Percentiles rank a stretch among this genome's conserved stretches.
Conservation (phyloP, 2,329 filamentous ascomycete species). For the Coniosporium tulheliwenetii region DNA sequence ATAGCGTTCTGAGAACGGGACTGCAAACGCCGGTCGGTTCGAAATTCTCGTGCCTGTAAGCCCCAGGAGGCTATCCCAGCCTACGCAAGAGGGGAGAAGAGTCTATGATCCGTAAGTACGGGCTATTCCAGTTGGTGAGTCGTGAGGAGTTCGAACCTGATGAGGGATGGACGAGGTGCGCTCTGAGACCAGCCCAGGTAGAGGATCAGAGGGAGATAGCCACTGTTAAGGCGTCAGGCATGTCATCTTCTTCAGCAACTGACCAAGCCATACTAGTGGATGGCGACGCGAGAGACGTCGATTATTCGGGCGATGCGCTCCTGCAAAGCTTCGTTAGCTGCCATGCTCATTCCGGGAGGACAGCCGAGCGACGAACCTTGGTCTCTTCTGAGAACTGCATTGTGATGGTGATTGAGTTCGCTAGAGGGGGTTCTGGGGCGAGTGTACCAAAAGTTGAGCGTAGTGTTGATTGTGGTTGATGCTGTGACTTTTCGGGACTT, state of each 20-base stretch:
- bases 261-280: constrained; percentile 69
- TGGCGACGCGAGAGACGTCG: constrained; percentile 79
- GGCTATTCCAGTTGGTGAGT: not conserved
- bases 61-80: too few relatives aligned
- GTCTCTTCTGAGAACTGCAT: constrained; percentile 83
- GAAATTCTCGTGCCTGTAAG: too few relatives aligned
- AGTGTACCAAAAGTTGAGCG: too few relatives aligned
- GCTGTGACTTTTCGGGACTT: too few relatives aligned
- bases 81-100: constrained; percentile 8
- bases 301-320: constrained; percentile 97
- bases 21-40: too few relatives aligned
- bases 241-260: constrained; percentile 19
- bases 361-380: constrained; percentile 46
- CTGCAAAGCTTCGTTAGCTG: constrained; percentile 30
- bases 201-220: constrained; percentile 90
- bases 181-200: constrained; percentile 95
- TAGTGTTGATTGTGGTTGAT: too few relatives aligned
- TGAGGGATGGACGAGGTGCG: constrained; percentile 71
- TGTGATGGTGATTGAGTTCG: constrained; percentile 13
- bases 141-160: constrained; percentile 36
- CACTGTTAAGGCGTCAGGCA: constrained; percentile 37
- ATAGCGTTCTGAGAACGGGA: too few relatives aligned
- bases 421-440: not conserved
- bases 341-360: constrained; percentile 3
- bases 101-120: constrained; percentile 1